Evolutionary conservation across 805 yeast species (phyloP).

Genomic region (Pichia californica): DNA sequence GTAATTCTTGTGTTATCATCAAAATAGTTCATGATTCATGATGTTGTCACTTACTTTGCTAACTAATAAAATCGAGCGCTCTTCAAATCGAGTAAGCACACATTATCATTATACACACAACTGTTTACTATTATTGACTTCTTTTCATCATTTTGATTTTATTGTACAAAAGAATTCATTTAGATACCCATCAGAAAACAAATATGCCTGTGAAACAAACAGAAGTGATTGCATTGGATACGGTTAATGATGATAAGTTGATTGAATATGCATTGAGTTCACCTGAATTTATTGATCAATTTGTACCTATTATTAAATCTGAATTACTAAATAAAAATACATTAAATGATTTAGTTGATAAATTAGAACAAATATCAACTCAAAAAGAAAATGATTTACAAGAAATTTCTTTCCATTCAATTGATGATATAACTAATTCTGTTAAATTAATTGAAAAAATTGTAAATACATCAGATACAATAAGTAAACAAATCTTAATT

Average conservation of each 20-base stretch:
- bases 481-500: conserved; percentile 47
- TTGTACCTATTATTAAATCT: conserved; percentile 66
- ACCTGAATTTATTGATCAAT: conserved; percentile 70
- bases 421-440: conserved; percentile 49
- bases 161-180: not conserved
- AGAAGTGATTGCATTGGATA: not conserved
- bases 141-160: no score
- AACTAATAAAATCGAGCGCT: no score
- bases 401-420: conserved; percentile 52
- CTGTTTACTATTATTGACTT: no score
- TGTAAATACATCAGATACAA: conserved; percentile 46
- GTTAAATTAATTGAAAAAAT: conserved; percentile 59
- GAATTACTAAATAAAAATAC: conserved; percentile 48
- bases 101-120: no score
- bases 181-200: no score
- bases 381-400: conserved; percentile 60
- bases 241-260: conserved; percentile 8
- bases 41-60: no score
- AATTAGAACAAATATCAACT: conserved; percentile 49
- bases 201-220: not conserved
- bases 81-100: no score
- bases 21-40: no score
- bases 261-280: conserved; percentile 39
- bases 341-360: conserved; percentile 49
- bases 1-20: no score